Percentiles rank a stretch among this genome's conserved stretches.
Conservation (phyloP, 1,284 basidiomycete genomes). For the Trametes polyzona region DNA sequence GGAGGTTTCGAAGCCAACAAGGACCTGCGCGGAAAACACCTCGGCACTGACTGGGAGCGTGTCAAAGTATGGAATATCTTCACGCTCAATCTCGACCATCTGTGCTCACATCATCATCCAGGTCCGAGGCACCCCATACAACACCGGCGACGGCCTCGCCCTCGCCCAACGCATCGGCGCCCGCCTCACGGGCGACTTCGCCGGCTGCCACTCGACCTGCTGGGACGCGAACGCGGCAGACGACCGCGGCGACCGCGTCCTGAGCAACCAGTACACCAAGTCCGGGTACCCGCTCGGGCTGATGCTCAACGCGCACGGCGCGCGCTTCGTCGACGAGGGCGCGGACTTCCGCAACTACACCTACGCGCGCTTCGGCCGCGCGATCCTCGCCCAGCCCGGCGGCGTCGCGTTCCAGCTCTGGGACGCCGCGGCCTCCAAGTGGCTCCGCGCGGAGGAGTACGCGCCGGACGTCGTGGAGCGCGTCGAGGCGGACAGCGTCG, state of each 20-base stretch:
- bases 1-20: conserved; percentile 67
- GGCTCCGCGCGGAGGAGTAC: conserved; percentile 65
- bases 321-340: conserved; percentile 71
- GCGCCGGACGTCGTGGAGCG: conserved; percentile 60
- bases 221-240: conserved; percentile 68
- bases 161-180: conserved; percentile 58
- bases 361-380: conserved; percentile 67
- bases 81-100: background rate
- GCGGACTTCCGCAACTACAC: conserved; percentile 74
- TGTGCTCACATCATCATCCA: conserved; percentile 27
- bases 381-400: conserved; percentile 59
- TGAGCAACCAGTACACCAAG: conserved; percentile 73
- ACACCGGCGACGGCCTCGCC: conserved; percentile 63
- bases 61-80: conserved; percentile 48
- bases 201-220: conserved; percentile 67
- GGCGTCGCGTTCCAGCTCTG: conserved; percentile 67
- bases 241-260: conserved; percentile 53
- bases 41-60: conserved; percentile 58
- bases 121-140: conserved; percentile 73
- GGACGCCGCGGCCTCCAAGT: conserved; percentile 48
- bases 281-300: conserved; percentile 73
- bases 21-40: conserved; percentile 51
- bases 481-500: conserved; percentile 51
- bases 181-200: conserved; percentile 61
- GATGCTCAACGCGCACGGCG: conserved; percentile 61